These are phyloP conservation scores for Suillus americanus DNA, from an alignment of 768 basidiomycete species.

Conservation along the genomic window DNA sequence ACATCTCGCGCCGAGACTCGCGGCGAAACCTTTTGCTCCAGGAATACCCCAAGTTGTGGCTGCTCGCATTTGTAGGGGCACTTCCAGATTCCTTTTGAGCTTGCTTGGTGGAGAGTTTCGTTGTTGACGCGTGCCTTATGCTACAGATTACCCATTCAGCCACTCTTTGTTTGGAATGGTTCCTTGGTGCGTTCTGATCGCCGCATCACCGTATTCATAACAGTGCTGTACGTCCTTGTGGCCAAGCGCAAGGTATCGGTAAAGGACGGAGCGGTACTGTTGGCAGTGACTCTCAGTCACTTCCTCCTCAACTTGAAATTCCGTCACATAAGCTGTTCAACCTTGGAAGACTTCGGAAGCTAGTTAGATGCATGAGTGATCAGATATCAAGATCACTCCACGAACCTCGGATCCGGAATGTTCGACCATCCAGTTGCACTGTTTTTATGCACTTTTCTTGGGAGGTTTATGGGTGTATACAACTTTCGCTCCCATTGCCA, in stretches of 20 bases:
- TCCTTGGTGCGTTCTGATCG: conserved; percentile 15
- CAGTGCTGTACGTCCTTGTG: conserved; percentile 15
- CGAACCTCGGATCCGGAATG: conserved; percentile 20
- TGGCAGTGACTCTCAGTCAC: conserved; percentile 21
- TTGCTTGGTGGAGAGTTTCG: conserved; percentile 21
- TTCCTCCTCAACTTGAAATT: conserved; percentile 33
- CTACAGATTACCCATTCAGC: conserved; percentile 31
- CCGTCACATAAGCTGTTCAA: conserved; percentile 20
- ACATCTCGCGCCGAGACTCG: conserved; percentile 6
- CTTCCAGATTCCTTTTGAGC: conserved; percentile 28
- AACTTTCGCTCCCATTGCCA: conserved; percentile 21
- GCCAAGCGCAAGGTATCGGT: conserved; percentile 18
- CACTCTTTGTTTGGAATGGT: conserved; percentile 29
- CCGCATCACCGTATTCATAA: neutral
- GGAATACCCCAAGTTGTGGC: conserved; percentile 2
- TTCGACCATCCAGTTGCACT: conserved; percentile 24
- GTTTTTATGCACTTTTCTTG: conserved; percentile 27
- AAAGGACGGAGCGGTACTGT: conserved; percentile 20
- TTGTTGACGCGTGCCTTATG: conserved; percentile 29
- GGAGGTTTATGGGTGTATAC: conserved; percentile 25
- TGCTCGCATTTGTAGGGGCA: conserved; percentile 27
- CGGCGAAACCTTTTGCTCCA: conserved; percentile 6
- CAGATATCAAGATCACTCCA: conserved; percentile 28
- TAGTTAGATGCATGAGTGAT: neutral
- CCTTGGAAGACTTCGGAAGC: neutral